phyloP scores from a whole-genome alignment of 352 stramenopile genomes.

The Globisporangium sylvaticum region DNA sequence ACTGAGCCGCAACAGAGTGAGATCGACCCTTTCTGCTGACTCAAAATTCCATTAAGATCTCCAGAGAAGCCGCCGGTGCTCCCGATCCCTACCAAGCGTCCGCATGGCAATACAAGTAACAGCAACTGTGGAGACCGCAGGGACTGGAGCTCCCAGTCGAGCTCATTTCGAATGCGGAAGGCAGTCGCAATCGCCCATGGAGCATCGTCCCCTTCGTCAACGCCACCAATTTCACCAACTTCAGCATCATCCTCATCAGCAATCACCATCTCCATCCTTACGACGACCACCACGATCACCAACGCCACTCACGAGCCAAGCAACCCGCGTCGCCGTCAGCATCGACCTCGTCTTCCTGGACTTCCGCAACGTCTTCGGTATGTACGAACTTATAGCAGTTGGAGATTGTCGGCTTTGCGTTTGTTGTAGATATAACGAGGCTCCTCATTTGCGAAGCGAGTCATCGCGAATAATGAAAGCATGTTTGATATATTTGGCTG shows the following conservation, averaged over 20 bases:
- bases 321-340: not conserved
- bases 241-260: not conserved
- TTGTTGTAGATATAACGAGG: too few relatives aligned
- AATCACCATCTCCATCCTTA: not conserved
- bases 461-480: not conserved
- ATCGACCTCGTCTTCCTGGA: constrained; percentile 10
- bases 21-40: constrained; percentile 11
- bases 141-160: constrained; percentile 3
- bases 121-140: not conserved
- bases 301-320: not conserved
- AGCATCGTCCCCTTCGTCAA: not conserved
- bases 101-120: not conserved
- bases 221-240: not conserved
- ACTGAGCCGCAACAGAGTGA: not conserved
- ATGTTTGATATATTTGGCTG: not conserved
- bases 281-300: not conserved
- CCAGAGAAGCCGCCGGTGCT: not conserved
- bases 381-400: not conserved
- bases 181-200: not conserved
- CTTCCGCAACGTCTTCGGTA: constrained; percentile 6
- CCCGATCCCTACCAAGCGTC: not conserved
- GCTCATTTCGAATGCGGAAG: constrained; percentile 8
- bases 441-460: not conserved
- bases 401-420: too few relatives aligned
- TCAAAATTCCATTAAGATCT: not conserved